These are phyloP conservation scores for Zymoseptoria pseudotritici DNA, from an alignment of 2,329 filamentous ascomycete species.

Conservation along the genomic window DNA sequence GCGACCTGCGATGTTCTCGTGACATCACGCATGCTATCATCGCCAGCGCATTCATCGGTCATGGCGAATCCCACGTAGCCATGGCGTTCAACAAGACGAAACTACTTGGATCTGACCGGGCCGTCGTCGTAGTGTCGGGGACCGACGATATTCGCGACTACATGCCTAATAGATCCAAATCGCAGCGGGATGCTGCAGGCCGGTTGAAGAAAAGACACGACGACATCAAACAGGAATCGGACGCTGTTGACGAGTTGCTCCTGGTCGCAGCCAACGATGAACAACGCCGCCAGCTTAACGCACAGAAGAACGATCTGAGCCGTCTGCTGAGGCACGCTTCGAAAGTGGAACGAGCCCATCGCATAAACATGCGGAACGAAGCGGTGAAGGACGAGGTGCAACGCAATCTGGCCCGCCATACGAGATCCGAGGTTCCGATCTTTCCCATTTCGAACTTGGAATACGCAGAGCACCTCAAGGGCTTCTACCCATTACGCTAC, in stretches of 20 bases:
- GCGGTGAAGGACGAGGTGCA: background rate
- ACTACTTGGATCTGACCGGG: background rate
- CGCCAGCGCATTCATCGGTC: conserved; percentile 8
- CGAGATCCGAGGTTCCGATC: background rate
- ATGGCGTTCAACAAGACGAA: background rate
- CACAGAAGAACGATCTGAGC: too few species aligned
- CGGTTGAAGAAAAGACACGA: too few species aligned
- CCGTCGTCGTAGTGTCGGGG: background rate
- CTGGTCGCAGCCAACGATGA: too few species aligned
- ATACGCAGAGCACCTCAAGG: too few species aligned
- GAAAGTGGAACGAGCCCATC: background rate
- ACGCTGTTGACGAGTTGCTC: too few species aligned
- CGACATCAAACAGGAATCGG: too few species aligned
- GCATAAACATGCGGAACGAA: background rate
- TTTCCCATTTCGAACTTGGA: too few species aligned
- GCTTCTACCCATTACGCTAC: too few species aligned
- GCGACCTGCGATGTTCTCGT: too few species aligned
- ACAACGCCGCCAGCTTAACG: too few species aligned
- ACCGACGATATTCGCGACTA: background rate
- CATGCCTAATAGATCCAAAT: background rate
- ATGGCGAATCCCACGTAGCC: conserved; percentile 7
- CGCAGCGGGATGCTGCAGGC: too few species aligned
- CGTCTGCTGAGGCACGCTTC: background rate
- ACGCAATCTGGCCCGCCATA: background rate
- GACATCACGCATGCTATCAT: conserved; percentile 5